A percentile compares a stretch with the other conserved stretches of the same genome.
Conservation (phyloP, 2,329 filamentous ascomycete genomes). For the Sporothrix pseudoabietina region DNA sequence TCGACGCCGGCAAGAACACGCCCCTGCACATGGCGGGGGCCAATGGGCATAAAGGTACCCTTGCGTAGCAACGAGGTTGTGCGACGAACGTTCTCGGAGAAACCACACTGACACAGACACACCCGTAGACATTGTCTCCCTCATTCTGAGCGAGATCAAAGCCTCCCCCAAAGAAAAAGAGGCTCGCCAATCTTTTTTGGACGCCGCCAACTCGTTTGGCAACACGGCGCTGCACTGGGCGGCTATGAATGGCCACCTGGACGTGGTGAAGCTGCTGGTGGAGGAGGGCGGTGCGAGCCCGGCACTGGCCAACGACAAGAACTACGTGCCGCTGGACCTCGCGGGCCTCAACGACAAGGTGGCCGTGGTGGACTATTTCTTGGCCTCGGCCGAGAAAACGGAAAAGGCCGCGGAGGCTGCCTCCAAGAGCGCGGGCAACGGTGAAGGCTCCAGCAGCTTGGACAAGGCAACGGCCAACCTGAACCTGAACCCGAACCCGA, state of each 20-base stretch:
- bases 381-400: slow-evolving; percentile 50
- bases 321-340: slow-evolving; percentile 77
- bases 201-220: slow-evolving; percentile 74
- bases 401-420: neutral
- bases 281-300: slow-evolving; percentile 78
- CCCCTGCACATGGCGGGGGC: slow-evolving; percentile 90
- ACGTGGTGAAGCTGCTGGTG: slow-evolving; percentile 75
- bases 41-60: slow-evolving; percentile 76
- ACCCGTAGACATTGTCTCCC: slow-evolving; percentile 44
- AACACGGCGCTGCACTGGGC: slow-evolving; percentile 97
- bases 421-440: neutral
- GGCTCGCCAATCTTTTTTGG: slow-evolving; percentile 60
- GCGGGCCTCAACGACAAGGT: slow-evolving; percentile 70
- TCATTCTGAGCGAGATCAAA: slow-evolving; percentile 48
- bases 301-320: slow-evolving; percentile 76
- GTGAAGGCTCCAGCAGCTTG: neutral
- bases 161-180: slow-evolving; percentile 40
- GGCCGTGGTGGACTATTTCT: slow-evolving; percentile 64
- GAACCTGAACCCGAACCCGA: neutral
- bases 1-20: slow-evolving; percentile 76
- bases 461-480: slow-evolving; percentile 25
- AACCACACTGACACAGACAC: too few species aligned
- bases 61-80: neutral
- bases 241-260: slow-evolving; percentile 82
- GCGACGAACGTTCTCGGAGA: too few species aligned